A percentile compares a stretch with the other conserved stretches of the same genome.
These are phyloP conservation scores for Hanseniaspora hatyaiensis DNA, from an alignment of 805 yeast genomes.

Conservation along the genomic window DNA sequence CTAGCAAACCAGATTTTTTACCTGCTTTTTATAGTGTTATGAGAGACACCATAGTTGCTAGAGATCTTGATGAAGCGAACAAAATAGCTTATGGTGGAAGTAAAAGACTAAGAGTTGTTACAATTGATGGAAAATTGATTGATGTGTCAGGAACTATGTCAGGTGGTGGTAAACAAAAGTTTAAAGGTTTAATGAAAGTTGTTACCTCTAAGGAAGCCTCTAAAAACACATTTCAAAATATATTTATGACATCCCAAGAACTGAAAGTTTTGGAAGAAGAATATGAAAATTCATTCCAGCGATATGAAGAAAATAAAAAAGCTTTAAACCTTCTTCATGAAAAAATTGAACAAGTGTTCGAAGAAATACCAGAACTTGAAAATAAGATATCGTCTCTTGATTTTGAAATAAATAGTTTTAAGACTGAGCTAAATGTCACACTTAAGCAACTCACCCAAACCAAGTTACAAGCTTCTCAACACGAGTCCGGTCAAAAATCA, in stretches of 20 bases:
- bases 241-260: conserved; percentile 39
- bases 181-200: conserved; percentile 60
- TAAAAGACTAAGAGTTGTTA: conserved; percentile 80
- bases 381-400: conserved; percentile 44
- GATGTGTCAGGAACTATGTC: conserved; percentile 92
- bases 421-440: conserved; percentile 36
- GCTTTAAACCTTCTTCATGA: conserved; percentile 49
- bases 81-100: conserved; percentile 67
- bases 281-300: conserved; percentile 41
- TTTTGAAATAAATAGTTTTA: conserved; percentile 37
- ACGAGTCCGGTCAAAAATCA: conserved; percentile 14
- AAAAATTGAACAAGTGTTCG: conserved; percentile 47
- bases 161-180: conserved; percentile 76
- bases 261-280: conserved; percentile 44
- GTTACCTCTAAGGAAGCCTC: conserved; percentile 28
- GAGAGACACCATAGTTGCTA: conserved; percentile 78
- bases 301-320: conserved; percentile 38
- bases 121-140: conserved; percentile 81
- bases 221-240: conserved; percentile 25
- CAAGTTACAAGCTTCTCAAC: conserved; percentile 34
- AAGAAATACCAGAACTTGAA: conserved; percentile 60
- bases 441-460: conserved; percentile 42
- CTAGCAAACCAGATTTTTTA: conserved; percentile 53
- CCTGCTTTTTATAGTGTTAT: conserved; percentile 86
- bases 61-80: conserved; percentile 67